phyloP scores from a whole-genome alignment of 1,284 basidiomycete species.

The Spongispora temasekensis region DNA sequence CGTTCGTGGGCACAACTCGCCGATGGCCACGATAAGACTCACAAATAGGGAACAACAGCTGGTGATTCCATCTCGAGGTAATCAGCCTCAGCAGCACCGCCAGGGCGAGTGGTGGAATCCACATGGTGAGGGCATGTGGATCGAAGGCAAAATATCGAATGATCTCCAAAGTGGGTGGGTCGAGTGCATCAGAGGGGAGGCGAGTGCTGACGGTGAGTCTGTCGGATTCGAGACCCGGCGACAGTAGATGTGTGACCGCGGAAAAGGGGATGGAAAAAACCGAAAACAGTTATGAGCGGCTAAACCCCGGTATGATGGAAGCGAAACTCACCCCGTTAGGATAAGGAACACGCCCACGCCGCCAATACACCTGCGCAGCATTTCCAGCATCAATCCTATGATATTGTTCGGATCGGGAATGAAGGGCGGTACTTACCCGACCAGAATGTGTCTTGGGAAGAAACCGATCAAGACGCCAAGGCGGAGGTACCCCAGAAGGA shows the following conservation, averaged over 20 bases:
- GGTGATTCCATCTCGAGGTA: slow-evolving; percentile 81
- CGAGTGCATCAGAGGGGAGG: slow-evolving; percentile 80
- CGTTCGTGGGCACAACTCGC: background rate
- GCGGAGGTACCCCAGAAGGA: slow-evolving; percentile 80
- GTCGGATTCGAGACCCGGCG: background rate
- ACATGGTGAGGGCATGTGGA: slow-evolving; percentile 64
- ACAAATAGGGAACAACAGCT: slow-evolving; percentile 92
- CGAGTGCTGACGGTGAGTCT: slow-evolving; percentile 85
- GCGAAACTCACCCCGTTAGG: slow-evolving; percentile 69
- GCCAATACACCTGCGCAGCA: slow-evolving; percentile 76
- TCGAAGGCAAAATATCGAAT: slow-evolving; percentile 65
- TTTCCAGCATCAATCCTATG: no score
- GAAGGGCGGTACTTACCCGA: slow-evolving; percentile 57
- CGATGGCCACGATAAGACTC: slow-evolving; percentile 32
- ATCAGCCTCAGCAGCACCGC: slow-evolving; percentile 82
- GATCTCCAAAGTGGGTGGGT: slow-evolving; percentile 61
- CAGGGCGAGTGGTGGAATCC: slow-evolving; percentile 76
- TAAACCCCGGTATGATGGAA: background rate
- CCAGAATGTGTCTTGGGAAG: slow-evolving; percentile 94
- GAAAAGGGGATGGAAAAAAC: background rate
- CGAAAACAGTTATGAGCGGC: background rate
- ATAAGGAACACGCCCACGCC: slow-evolving; percentile 95
- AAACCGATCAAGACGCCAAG: slow-evolving; percentile 91
- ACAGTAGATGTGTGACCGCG: background rate
- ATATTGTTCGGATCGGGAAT: no score